Conservation (phyloP, 192 early-diverging fungal species). For the Mortierella hygrophila region DNA sequence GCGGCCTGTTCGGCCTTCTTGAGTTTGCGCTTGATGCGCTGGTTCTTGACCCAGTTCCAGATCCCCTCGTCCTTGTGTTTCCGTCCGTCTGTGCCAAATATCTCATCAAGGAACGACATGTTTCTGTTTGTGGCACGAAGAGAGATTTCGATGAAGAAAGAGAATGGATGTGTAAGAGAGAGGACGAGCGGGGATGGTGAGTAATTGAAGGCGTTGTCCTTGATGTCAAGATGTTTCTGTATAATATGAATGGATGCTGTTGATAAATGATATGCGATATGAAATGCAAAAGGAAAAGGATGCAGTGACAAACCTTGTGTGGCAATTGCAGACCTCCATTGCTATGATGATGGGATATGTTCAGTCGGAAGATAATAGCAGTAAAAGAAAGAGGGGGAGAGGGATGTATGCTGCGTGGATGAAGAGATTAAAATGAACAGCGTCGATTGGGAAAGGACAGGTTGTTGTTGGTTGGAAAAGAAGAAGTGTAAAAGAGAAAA, state of each 20-base stretch:
- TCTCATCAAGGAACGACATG: conserved; percentile 38
- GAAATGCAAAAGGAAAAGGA: not conserved
- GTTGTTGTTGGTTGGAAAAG: not conserved
- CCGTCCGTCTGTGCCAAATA: conserved; percentile 50
- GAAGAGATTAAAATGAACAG: not conserved
- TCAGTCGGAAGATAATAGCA: not conserved
- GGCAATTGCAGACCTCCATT: conserved; percentile 19
- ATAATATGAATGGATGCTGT: too few species aligned
- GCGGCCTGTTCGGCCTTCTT: not conserved
- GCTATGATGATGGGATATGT: not conserved
- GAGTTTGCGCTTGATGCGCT: conserved; percentile 18
- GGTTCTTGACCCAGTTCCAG: conserved; percentile 49
- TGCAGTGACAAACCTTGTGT: not conserved
- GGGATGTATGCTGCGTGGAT: not conserved
- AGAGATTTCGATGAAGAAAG: not conserved
- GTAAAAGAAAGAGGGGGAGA: not conserved
- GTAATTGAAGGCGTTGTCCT: too few species aligned
- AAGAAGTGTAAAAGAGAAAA: not conserved
- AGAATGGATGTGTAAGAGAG: not conserved
- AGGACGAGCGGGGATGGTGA: not conserved
- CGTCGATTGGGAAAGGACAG: not conserved
- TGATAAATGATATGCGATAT: not conserved
- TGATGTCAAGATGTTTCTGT: too few species aligned
- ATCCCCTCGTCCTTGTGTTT: conserved; percentile 44
- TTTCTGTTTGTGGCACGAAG: conserved; percentile 7